phyloP scores from a whole-genome alignment of 2,329 filamentous ascomycete species.

The Aureobasidium leucospermi region DNA sequence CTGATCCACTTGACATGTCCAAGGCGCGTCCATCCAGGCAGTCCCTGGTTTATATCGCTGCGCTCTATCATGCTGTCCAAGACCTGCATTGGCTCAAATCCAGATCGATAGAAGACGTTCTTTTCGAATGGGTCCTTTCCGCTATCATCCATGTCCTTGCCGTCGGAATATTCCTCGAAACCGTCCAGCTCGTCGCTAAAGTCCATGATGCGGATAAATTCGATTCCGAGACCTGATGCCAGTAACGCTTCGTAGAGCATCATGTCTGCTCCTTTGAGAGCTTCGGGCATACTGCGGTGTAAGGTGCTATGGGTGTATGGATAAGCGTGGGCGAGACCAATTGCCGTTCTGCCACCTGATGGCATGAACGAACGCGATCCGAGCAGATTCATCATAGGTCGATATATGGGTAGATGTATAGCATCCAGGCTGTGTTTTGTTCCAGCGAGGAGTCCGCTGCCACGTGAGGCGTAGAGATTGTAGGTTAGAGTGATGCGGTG shows the following conservation, averaged over 20 bases:
- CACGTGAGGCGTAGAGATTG: conserved; percentile 44
- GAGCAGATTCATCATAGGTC: conserved; percentile 27
- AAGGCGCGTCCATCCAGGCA: not conserved
- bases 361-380: conserved; percentile 30
- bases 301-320: conserved; percentile 18
- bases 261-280: conserved; percentile 24
- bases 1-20: not conserved
- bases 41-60: not conserved
- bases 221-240: conserved; percentile 8
- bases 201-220: not conserved
- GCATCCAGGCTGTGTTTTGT: conserved; percentile 25
- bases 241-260: conserved; percentile 18
- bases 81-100: not conserved
- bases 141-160: not conserved
- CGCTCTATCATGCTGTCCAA: not conserved
- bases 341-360: conserved; percentile 17
- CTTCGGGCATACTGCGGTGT: conserved; percentile 17
- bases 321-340: conserved; percentile 21
- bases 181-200: not conserved
- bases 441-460: conserved; percentile 27
- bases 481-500: conserved; percentile 54
- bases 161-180: not conserved
- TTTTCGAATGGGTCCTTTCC: not conserved
- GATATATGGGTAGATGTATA: conserved; percentile 31
- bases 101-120: not conserved